A percentile compares a stretch with the other conserved stretches of the same genome.
Conservation (phyloP, 2,329 filamentous ascomycete genomes). For the Neoarthrinium moseri region DNA sequence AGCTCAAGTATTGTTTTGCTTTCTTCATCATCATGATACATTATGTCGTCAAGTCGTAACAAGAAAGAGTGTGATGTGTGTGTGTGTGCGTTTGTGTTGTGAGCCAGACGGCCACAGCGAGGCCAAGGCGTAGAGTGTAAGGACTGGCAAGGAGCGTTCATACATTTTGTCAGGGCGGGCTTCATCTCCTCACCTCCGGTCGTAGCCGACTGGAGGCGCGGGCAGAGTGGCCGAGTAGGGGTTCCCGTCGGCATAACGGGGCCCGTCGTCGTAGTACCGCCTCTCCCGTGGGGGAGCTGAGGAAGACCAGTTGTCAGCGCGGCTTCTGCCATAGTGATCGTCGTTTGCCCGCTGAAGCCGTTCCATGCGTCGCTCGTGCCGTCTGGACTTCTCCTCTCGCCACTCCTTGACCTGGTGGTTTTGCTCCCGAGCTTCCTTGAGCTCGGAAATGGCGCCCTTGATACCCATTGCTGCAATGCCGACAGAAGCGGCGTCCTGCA, state of each 20-base stretch:
- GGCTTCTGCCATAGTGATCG: slow-evolving; percentile 32
- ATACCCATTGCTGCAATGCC: slow-evolving; percentile 58
- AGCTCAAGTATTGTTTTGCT: slow-evolving; percentile 6
- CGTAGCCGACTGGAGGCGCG: slow-evolving; percentile 36
- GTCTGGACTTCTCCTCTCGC: slow-evolving; percentile 45
- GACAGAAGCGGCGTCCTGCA: slow-evolving; percentile 59
- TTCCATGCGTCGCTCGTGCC: slow-evolving; percentile 48
- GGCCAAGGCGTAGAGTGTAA: slow-evolving; percentile 1
- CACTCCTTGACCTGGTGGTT: slow-evolving; percentile 48
- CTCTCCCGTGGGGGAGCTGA: slow-evolving; percentile 36
- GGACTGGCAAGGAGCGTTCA: slow-evolving; percentile 5
- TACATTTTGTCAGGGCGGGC: slow-evolving; percentile 5
- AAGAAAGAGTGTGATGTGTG: slow-evolving; percentile 11
- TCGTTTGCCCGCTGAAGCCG: slow-evolving; percentile 27
- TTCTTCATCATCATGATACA: slow-evolving; percentile 12
- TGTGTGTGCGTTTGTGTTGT: too few species aligned
- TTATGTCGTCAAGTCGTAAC: slow-evolving; percentile 23
- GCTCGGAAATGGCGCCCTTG: slow-evolving; percentile 53
- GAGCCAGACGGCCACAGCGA: background rate
- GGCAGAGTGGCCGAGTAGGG: slow-evolving; percentile 43
- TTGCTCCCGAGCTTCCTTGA: slow-evolving; percentile 55
- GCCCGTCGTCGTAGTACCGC: slow-evolving; percentile 41
- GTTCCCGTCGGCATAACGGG: slow-evolving; percentile 46
- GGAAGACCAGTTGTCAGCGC: slow-evolving; percentile 44
- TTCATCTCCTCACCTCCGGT: slow-evolving; percentile 31